Evolutionary conservation across 2,329 filamentous ascomycete genomes (phyloP).

Genomic region (Aureobasidium sp.): DNA sequence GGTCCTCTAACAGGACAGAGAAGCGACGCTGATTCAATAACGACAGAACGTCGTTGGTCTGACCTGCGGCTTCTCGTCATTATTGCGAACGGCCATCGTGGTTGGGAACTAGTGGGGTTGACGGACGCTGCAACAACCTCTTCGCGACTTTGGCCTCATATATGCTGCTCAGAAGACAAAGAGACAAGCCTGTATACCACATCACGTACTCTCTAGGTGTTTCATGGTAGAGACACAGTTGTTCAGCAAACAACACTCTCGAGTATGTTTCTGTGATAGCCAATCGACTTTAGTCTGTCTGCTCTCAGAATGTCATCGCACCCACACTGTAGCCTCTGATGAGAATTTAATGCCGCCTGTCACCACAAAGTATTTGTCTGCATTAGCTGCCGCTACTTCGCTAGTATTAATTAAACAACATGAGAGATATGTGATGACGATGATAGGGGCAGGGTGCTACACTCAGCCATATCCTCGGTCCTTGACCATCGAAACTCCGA

Average conservation of each 20-base stretch:
- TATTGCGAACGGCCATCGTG: neutral
- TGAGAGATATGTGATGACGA: neutral
- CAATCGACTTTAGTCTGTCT: too few species aligned
- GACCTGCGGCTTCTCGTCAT: neutral
- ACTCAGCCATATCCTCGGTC: neutral
- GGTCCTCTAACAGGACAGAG: neutral
- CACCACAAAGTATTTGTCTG: neutral
- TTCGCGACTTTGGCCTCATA: neutral
- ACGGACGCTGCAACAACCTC: neutral
- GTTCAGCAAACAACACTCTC: too few species aligned
- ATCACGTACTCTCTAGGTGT: too few species aligned
- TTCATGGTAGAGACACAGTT: too few species aligned
- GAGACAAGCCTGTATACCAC: neutral
- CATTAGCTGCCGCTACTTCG: neutral
- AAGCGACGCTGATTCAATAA: neutral
- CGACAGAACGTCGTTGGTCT: neutral
- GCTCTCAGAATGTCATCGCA: too few species aligned
- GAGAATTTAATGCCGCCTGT: too few species aligned
- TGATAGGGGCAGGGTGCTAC: neutral
- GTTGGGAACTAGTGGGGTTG: neutral
- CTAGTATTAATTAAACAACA: neutral
- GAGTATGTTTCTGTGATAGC: too few species aligned
- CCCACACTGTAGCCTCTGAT: too few species aligned
- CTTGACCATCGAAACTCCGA: neutral
- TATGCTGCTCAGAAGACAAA: neutral